A percentile compares a stretch with the other conserved stretches of the same genome.
Evolutionary conservation across 345 rosid genomes (phyloP).

Genomic region (Aethionema arabicum): DNA sequence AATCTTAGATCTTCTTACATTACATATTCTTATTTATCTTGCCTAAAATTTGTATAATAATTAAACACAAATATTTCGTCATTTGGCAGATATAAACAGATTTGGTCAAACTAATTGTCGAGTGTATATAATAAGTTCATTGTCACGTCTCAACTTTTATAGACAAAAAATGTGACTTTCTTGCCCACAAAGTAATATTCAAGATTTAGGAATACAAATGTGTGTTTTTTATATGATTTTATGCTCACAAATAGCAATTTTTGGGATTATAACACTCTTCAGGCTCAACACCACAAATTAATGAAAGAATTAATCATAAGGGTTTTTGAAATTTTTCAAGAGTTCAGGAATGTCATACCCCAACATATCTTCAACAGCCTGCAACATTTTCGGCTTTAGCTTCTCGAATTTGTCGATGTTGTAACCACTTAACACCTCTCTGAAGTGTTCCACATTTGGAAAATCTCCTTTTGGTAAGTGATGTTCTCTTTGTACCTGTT

Average conservation of each 20-base stretch:
- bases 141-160: slow-evolving; percentile 9
- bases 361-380: slow-evolving; percentile 87
- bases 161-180: slow-evolving; percentile 1
- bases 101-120: background rate
- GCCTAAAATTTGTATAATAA: no score
- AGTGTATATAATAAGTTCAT: background rate
- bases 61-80: no score
- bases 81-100: no score
- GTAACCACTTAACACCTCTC: slow-evolving; percentile 73
- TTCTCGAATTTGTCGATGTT: slow-evolving; percentile 82
- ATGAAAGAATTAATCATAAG: slow-evolving; percentile 52
- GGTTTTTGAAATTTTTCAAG: slow-evolving; percentile 78
- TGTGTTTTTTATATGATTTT: slow-evolving; percentile 4
- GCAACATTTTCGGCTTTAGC: slow-evolving; percentile 87
- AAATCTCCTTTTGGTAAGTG: slow-evolving; percentile 90
- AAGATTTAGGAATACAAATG: slow-evolving; percentile 31
- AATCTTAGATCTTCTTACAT: no score
- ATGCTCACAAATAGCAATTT: slow-evolving; percentile 13
- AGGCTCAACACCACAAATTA: background rate
- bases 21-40: no score
- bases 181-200: slow-evolving; percentile 8
- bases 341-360: slow-evolving; percentile 88
- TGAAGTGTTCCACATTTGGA: slow-evolving; percentile 79
- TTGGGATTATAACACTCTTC: slow-evolving; percentile 1
- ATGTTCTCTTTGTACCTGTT: slow-evolving; percentile 82